phyloP scores from a whole-genome alignment of 345 rosid genomes.

The Melaleuca quinquenervia region DNA sequence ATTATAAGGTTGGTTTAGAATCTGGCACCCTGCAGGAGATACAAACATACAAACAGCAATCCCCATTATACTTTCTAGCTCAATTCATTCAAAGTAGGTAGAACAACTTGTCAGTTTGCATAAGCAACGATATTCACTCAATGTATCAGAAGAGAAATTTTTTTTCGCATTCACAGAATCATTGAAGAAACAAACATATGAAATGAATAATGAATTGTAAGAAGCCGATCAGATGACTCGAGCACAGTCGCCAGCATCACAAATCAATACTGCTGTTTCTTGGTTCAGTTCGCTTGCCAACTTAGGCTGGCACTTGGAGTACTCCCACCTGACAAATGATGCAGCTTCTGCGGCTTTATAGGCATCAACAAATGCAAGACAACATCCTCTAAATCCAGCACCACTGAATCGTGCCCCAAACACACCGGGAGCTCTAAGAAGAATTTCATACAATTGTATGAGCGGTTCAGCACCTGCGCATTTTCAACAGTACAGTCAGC shows the following conservation, averaged over 20 bases:
- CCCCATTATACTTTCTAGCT: neutral
- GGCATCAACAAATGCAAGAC: conserved; percentile 64
- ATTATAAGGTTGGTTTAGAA: neutral
- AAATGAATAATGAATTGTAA: neutral
- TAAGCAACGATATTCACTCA: neutral
- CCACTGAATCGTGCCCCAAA: conserved; percentile 87
- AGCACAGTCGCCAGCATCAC: conserved; percentile 70
- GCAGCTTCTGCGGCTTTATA: conserved; percentile 55
- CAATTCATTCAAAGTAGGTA: neutral
- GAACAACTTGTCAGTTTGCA: neutral
- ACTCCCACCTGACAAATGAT: conserved; percentile 45
- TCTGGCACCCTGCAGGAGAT: neutral
- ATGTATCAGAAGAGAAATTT: neutral
- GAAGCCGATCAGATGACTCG: conserved; percentile 31
- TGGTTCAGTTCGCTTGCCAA: conserved; percentile 35
- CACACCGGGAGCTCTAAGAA: conserved; percentile 67
- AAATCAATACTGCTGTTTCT: conserved; percentile 39
- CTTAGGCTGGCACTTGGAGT: conserved; percentile 52
- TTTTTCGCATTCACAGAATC: neutral
- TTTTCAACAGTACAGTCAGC: neutral
- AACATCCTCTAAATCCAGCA: conserved; percentile 92
- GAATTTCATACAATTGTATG: conserved; percentile 64
- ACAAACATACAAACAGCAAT: neutral
- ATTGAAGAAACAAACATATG: neutral
- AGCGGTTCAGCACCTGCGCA: conserved; percentile 66